Evolutionary conservation across 352 stramenopile genomes (phyloP).

Genomic region (Globisporangium sylvaticum): DNA sequence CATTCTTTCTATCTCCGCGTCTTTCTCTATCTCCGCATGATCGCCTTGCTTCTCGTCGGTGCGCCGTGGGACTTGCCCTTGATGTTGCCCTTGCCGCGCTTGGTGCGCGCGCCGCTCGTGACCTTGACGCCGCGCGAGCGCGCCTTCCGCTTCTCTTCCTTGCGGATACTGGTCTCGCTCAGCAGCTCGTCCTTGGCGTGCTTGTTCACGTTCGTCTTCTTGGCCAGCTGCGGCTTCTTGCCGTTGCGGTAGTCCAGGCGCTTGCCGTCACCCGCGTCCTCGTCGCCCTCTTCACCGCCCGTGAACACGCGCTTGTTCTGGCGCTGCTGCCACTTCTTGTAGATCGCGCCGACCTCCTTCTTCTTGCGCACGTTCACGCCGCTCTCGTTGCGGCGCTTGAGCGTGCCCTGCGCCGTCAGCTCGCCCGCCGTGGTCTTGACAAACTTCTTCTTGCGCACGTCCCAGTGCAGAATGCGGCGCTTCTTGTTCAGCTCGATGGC

Average conservation of each 20-base stretch:
- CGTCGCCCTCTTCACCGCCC: slow-evolving; percentile 66
- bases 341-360: slow-evolving; percentile 88
- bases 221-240: slow-evolving; percentile 54
- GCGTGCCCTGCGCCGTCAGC: slow-evolving; percentile 70
- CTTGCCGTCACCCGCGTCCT: slow-evolving; percentile 36
- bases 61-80: slow-evolving; percentile 79
- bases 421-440: slow-evolving; percentile 92
- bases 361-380: slow-evolving; percentile 82
- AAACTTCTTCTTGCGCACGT: slow-evolving; percentile 97
- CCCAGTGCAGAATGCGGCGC: slow-evolving; percentile 97
- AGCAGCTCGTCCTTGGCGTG: slow-evolving; percentile 77
- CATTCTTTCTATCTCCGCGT: not conserved
- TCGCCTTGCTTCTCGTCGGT: slow-evolving; percentile 79
- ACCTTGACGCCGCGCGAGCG: slow-evolving; percentile 77
- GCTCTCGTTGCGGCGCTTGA: slow-evolving; percentile 86
- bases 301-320: slow-evolving; percentile 82
- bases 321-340: slow-evolving; percentile 93
- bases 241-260: slow-evolving; percentile 74
- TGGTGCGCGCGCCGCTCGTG: slow-evolving; percentile 25
- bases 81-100: slow-evolving; percentile 32
- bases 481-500: slow-evolving; percentile 97
- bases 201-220: slow-evolving; percentile 61
- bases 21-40: slow-evolving; percentile 45
- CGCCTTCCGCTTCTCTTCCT: slow-evolving; percentile 83
- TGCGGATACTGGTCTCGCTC: slow-evolving; percentile 75